A percentile compares a stretch with the other conserved stretches of the same genome.
These are phyloP conservation scores for Gossypium davidsonii DNA, from an alignment of 441 rosid genomes.

Conservation along the genomic window DNA sequence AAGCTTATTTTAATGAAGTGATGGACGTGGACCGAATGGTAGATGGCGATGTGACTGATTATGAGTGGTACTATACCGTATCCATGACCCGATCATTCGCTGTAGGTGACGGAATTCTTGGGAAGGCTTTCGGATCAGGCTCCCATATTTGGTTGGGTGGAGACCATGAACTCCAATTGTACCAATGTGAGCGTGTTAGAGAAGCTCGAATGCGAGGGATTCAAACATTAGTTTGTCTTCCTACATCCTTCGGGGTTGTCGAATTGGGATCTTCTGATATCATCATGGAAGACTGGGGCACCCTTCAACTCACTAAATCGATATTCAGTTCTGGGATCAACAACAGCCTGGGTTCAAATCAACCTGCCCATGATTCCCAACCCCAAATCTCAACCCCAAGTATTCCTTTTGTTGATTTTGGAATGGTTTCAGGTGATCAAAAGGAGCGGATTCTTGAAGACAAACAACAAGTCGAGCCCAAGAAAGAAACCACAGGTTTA, in stretches of 20 bases:
- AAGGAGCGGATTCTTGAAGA: neutral
- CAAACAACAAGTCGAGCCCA: neutral
- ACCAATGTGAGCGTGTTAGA: conserved; percentile 35
- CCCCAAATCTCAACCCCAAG: neutral
- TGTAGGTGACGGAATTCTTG: conserved; percentile 27
- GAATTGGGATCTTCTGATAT: conserved; percentile 42
- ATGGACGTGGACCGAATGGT: conserved; percentile 22
- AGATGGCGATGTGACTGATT: conserved; percentile 21
- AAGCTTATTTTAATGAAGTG: conserved; percentile 20
- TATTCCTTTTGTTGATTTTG: neutral
- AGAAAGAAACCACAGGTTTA: neutral
- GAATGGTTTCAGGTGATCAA: neutral
- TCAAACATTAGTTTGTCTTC: conserved; percentile 36
- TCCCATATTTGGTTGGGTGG: conserved; percentile 34
- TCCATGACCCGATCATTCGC: conserved; percentile 26
- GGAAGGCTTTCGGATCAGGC: conserved; percentile 30
- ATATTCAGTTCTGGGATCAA: conserved; percentile 23
- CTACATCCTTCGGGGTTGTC: conserved; percentile 40
- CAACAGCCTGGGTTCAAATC: conserved; percentile 1
- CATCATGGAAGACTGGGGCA: conserved; percentile 30
- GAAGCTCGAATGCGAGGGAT: conserved; percentile 43
- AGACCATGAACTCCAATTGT: conserved; percentile 22
- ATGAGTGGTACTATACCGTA: conserved; percentile 32
- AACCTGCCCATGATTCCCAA: neutral
- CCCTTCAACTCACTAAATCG: conserved; percentile 31